phyloP scores from a whole-genome alignment of 2,329 filamentous ascomycete genomes.

The Aspergillus tubingensis region DNA sequence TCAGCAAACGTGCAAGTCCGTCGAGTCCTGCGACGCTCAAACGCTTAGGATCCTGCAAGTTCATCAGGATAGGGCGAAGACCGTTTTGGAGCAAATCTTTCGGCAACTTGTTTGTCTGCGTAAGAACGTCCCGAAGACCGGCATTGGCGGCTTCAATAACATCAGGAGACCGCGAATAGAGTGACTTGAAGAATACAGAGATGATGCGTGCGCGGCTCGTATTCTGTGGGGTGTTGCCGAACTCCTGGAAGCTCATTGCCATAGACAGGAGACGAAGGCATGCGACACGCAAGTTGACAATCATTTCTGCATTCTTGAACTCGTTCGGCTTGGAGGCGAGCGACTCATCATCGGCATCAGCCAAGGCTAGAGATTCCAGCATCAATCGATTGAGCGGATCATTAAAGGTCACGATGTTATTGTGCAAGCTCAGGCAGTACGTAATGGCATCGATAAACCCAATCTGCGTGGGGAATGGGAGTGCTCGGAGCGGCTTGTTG shows the following conservation, averaged over 20 bases:
- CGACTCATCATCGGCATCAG: slow-evolving; percentile 91
- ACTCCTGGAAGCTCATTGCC: slow-evolving; percentile 90
- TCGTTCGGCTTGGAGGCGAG: slow-evolving; percentile 90
- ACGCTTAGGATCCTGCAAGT: slow-evolving; percentile 89
- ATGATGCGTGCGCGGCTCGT: slow-evolving; percentile 70
- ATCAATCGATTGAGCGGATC: slow-evolving; percentile 86
- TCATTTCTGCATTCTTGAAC: slow-evolving; percentile 92
- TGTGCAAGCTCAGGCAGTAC: slow-evolving; percentile 86
- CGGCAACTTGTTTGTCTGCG: slow-evolving; percentile 85
- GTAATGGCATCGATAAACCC: slow-evolving; percentile 98
- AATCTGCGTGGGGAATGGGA: slow-evolving; percentile 94
- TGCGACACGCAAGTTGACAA: slow-evolving; percentile 86
- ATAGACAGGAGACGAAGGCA: slow-evolving; percentile 92
- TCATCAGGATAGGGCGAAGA: slow-evolving; percentile 91
- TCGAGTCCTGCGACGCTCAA: slow-evolving; percentile 87
- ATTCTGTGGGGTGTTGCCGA: slow-evolving; percentile 73
- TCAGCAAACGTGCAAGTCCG: slow-evolving; percentile 83
- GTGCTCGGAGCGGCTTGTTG: slow-evolving; percentile 86
- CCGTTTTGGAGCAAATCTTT: slow-evolving; percentile 95
- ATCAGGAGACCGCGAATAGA: slow-evolving; percentile 89
- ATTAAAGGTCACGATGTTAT: slow-evolving; percentile 87
- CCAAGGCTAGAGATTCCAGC: slow-evolving; percentile 89
- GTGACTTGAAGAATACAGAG: slow-evolving; percentile 93
- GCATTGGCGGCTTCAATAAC: slow-evolving; percentile 94
- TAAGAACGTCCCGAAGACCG: slow-evolving; percentile 82